Conservation (phyloP, 73 alveolate species). For the Paramecium sonneborni region DNA sequence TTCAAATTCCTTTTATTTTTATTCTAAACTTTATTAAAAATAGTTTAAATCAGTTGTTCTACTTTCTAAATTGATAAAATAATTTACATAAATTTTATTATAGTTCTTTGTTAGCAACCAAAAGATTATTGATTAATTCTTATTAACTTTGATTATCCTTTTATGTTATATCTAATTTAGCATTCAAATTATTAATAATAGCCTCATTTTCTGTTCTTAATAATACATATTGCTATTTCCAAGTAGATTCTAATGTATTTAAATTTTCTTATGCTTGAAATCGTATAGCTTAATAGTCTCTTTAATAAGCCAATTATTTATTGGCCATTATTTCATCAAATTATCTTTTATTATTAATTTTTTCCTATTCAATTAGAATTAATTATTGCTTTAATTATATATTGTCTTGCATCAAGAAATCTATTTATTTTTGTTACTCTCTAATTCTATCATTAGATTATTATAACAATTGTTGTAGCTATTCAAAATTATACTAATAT, state of each 20-base stretch:
- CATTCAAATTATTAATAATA: not conserved
- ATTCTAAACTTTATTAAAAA: not conserved
- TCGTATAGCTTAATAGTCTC: not conserved
- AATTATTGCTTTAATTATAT: not conserved
- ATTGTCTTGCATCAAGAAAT: not conserved
- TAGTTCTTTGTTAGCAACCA: not conserved
- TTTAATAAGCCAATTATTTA: not conserved
- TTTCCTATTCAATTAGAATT: not conserved
- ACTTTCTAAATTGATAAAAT: not conserved
- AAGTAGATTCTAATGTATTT: not conserved
- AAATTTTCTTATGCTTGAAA: conserved; percentile 6
- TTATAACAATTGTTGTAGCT: not conserved
- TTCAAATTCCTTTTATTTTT: not conserved
- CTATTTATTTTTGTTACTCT: not conserved
- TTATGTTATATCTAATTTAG: not conserved
- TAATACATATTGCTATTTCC: not conserved
- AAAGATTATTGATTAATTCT: not conserved
- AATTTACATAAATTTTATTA: not conserved
- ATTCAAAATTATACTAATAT: not conserved
- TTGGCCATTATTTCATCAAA: conserved; percentile 9
- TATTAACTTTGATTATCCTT: not conserved
- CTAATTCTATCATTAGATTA: not conserved
- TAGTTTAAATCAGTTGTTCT: not conserved
- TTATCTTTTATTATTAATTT: not conserved
- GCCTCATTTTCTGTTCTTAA: conserved; percentile 30